Base-by-base conservation (phyloP, 495 filamentous ascomycete species). In the Aspergillus avenaceus region DNA sequence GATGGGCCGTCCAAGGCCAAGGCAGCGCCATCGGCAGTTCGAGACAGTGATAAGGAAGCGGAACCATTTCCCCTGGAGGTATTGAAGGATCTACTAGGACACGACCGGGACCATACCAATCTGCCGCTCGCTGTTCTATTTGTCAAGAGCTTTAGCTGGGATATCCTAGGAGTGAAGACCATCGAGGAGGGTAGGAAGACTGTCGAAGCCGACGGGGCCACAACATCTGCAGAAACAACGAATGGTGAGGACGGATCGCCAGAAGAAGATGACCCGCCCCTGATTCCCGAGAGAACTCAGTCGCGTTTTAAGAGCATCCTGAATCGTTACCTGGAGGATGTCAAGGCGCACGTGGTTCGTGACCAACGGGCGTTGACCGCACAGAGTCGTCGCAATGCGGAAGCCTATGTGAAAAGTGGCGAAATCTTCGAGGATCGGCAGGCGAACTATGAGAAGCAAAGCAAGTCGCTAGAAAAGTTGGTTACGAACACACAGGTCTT, bases 361-460 rank as follows among this genome's bases (percentile, higher is more conserved):
- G 92, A 97, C 56, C 93, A 99, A 61, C 90, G 92, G 67, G 83
- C 84, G 6, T 83, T 97, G 28, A 77, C 79, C 49, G 76, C 73
- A 21, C 93, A 99, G 67, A 87, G 84, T 41, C 87, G 89, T 50
- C 90, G 91, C 41, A 97, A 99, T 72, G 91, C 95, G 2, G 93
- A 99, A 65, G 93, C 92, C 5, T 99, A 99, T 62, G 90, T 99
- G 55, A 96, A 96, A 62, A 97, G 95, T 34, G 93, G 93, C 12
- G 93, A 99, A 60, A 91, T 99, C 36, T 99, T 99, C 55, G 93
- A 99, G 63, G 93, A 99, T 60, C 88, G 93, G 14, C 93, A 99
- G 62, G 81, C 90, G 24, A 97, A 90, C 58, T 96, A 93, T 53
- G 93, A 99, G 64, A 96, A 90, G 67, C 84, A 89, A 63, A 71